Evolutionary conservation across 2,329 filamentous ascomycete genomes (phyloP).

Genomic region (Byssothecium circinans): DNA sequence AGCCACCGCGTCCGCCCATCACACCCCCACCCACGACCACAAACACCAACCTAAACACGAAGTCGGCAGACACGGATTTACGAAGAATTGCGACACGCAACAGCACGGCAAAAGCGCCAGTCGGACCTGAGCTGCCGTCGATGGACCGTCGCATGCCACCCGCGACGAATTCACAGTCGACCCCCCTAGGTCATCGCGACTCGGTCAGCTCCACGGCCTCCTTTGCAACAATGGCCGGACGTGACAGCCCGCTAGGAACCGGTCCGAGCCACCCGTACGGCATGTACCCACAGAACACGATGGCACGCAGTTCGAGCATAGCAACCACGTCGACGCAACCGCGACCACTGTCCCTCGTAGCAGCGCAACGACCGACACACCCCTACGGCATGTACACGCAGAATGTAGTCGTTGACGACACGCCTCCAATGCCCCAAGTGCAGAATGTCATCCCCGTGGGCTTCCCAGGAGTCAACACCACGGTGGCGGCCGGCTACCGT

Average conservation of each 20-base stretch:
- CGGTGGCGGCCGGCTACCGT: slow-evolving; percentile 59
- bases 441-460: slow-evolving; percentile 64
- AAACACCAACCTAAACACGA: slow-evolving; percentile 9
- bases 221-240: slow-evolving; percentile 44
- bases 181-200: slow-evolving; percentile 37
- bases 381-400: slow-evolving; percentile 88
- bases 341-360: slow-evolving; percentile 59
- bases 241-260: slow-evolving; percentile 69
- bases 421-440: slow-evolving; percentile 40
- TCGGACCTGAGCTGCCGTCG: slow-evolving; percentile 7
- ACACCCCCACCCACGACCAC: slow-evolving; percentile 6
- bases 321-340: slow-evolving; percentile 71
- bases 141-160: slow-evolving; percentile 19
- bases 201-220: slow-evolving; percentile 47
- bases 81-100: slow-evolving; percentile 40
- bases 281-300: slow-evolving; percentile 73
- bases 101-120: slow-evolving; percentile 40
- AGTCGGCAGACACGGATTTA: slow-evolving; percentile 26
- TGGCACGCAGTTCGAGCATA: slow-evolving; percentile 63
- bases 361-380: slow-evolving; percentile 71
- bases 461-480: slow-evolving; percentile 67
- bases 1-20: slow-evolving; percentile 25
- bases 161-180: slow-evolving; percentile 31
- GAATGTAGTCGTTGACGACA: slow-evolving; percentile 65
- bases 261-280: slow-evolving; percentile 82